These are phyloP conservation scores for Kokia cookei DNA, from an alignment of 441 rosid genomes.

Conservation along the genomic window DNA sequence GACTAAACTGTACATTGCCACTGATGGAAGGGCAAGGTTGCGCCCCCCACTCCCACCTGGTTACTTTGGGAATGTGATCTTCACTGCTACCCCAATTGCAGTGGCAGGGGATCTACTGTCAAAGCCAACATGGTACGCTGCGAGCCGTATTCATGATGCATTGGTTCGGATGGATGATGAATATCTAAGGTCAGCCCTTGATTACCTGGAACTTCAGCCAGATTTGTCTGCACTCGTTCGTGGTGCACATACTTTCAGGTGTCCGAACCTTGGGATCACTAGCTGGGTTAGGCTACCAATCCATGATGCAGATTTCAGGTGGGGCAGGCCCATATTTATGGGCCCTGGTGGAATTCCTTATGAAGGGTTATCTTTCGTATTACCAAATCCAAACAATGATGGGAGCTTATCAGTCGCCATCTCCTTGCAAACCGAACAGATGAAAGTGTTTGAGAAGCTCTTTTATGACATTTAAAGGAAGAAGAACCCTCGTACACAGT, in stretches of 20 bases:
- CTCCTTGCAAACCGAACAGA: conserved; percentile 72
- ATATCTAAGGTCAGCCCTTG: conserved; percentile 90
- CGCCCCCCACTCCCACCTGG: conserved; percentile 74
- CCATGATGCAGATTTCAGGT: conserved; percentile 94
- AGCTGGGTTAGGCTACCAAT: conserved; percentile 95
- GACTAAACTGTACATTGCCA: conserved; percentile 79
- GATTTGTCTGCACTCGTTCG: conserved; percentile 82
- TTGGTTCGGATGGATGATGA: conserved; percentile 75
- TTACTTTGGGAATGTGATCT: conserved; percentile 89
- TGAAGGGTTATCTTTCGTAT: conserved; percentile 79
- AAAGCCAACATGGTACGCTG: conserved; percentile 88
- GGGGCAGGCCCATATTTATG: conserved; percentile 97
- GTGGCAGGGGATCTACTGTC: conserved; percentile 63
- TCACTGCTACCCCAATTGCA: conserved; percentile 85
- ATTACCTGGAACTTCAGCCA: conserved; percentile 88
- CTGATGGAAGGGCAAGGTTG: conserved; percentile 84
- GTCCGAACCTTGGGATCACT: conserved; percentile 90
- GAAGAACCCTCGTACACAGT: neutral
- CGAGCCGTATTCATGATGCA: conserved; percentile 71
- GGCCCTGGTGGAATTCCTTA: conserved; percentile 97
- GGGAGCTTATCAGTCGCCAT: conserved; percentile 90
- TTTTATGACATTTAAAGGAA: conserved; percentile 46
- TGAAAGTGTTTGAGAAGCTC: conserved; percentile 78
- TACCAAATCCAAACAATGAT: conserved; percentile 75
- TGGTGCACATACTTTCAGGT: conserved; percentile 82